Percentiles rank a stretch among this genome's conserved stretches.
Conservation (phyloP, 768 basidiomycete genomes). For the Clitopilus hobsonii region DNA sequence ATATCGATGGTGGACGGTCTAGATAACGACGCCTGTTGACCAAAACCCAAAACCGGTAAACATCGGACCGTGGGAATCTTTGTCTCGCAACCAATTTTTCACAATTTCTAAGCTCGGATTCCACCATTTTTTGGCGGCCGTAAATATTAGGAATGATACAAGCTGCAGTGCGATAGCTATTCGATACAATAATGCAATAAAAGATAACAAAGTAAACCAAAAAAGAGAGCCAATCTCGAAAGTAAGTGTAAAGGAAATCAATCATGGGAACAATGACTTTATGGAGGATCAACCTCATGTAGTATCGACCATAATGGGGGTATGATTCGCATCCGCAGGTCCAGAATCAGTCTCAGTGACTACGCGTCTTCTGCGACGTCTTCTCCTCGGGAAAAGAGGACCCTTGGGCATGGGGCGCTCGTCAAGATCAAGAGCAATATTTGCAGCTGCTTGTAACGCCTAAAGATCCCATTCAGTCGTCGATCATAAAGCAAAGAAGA, state of each 20-base stretch:
- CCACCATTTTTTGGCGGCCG: neutral
- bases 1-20: slow-evolving; percentile 44
- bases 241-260: neutral
- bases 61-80: slow-evolving; percentile 36
- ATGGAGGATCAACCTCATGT: neutral
- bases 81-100: slow-evolving; percentile 12
- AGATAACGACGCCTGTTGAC: slow-evolving; percentile 37
- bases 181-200: neutral
- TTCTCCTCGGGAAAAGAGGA: slow-evolving; percentile 66
- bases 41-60: slow-evolving; percentile 34
- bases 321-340: slow-evolving; percentile 10
- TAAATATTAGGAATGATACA: neutral
- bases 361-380: slow-evolving; percentile 5
- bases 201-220: neutral
- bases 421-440: slow-evolving; percentile 90
- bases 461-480: slow-evolving; percentile 19
- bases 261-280: neutral
- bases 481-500: slow-evolving; percentile 5
- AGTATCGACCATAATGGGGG: neutral
- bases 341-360: slow-evolving; percentile 4
- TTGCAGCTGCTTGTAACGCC: slow-evolving; percentile 89
- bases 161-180: neutral
- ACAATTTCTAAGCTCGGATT: neutral
- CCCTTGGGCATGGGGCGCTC: slow-evolving; percentile 89
- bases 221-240: neutral